Base-by-base conservation (phyloP, 768 basidiomycete genomes). In the Glaciozyma antarctica region DNA sequence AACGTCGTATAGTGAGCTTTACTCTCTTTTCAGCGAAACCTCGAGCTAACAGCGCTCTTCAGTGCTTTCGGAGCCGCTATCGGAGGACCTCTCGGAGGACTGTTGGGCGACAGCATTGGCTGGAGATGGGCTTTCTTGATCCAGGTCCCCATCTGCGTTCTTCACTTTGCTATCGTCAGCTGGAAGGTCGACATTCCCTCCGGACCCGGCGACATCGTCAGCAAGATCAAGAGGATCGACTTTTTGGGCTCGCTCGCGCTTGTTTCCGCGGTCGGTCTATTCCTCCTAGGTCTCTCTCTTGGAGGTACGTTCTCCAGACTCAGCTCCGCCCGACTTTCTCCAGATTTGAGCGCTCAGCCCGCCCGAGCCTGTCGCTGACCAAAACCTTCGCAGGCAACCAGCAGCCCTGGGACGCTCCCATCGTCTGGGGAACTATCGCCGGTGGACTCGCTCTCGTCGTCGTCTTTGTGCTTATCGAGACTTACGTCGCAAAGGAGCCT, bases 71-170 rank as follows among this genome's bases (percentile, higher is more conserved):
- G 86, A 15, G 82, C 82, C 28, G 80, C 82, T 1, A 77, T 78
- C 0, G 86, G 86, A 16, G 84, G 85, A 4, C 85, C 85, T 3
- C 74, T 85, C 0, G 85, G 85, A 16, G 85, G 85, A 8, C 45
- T 82, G 48, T 75, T 87, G 4, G 79, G 82, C 1, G 85, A 86
- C 70, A 82, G 76, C 15, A 81, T 85, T 49, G 85, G 85, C 7
- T 87, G 86, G 86, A 75, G 85, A 74, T 86, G 85, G 65, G 69
- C 69, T 19, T 70, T 70, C 69, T 59, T 70, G 22, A 70, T 70
- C 32, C 69, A 70, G 49, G 81, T 84, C 0, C 85, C 85, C 1
- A 70, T 84, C 41, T 80, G 82, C 15, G 44, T 82, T 24, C 61
- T 84, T 22, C 85, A 85, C 5, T 80, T 84, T 54, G 64, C 79